Conservation (phyloP, 2,329 filamentous ascomycete species). For the Clonostachys byssicola region DNA sequence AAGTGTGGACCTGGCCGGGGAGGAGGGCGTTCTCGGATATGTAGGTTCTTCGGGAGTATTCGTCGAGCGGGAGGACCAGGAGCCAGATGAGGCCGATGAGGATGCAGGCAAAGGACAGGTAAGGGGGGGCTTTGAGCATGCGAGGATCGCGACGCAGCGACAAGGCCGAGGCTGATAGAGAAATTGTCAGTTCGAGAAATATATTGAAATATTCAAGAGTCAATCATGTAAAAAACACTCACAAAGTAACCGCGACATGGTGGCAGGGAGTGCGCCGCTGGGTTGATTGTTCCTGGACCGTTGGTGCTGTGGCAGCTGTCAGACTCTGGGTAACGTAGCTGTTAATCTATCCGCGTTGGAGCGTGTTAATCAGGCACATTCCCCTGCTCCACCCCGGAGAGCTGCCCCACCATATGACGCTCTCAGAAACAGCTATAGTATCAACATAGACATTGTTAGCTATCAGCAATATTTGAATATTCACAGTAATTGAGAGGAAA, state of each 20-base stretch:
- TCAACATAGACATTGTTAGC: too few species aligned
- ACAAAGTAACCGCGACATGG: conserved; percentile 53
- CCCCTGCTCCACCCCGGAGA: too few species aligned
- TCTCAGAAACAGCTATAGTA: too few species aligned
- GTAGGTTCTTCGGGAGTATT: conserved; percentile 89
- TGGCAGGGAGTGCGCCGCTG: conserved; percentile 1
- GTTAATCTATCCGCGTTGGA: too few species aligned
- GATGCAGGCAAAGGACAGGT: conserved; percentile 81
- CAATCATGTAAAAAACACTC: conserved; percentile 14
- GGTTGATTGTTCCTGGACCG: background rate
- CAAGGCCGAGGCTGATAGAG: conserved; percentile 49
- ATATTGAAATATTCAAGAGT: background rate
- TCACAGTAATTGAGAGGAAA: too few species aligned
- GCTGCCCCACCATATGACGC: too few species aligned
- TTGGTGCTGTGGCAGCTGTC: too few species aligned
- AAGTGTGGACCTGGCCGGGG: conserved; percentile 94
- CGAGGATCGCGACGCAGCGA: conserved; percentile 76
- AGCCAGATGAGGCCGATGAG: conserved; percentile 86
- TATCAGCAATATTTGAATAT: too few species aligned
- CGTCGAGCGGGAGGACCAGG: conserved; percentile 80
- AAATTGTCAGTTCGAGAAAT: background rate
- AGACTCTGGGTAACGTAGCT: too few species aligned
- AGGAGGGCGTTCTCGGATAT: conserved; percentile 96
- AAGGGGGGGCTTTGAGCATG: conserved; percentile 78
- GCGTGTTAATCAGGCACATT: too few species aligned